Evolutionary conservation across 1,139 yeast genomes (phyloP), one percentile per base, ranked within the genome.

Genomic region (Sugiyamaella novakii): DNA sequence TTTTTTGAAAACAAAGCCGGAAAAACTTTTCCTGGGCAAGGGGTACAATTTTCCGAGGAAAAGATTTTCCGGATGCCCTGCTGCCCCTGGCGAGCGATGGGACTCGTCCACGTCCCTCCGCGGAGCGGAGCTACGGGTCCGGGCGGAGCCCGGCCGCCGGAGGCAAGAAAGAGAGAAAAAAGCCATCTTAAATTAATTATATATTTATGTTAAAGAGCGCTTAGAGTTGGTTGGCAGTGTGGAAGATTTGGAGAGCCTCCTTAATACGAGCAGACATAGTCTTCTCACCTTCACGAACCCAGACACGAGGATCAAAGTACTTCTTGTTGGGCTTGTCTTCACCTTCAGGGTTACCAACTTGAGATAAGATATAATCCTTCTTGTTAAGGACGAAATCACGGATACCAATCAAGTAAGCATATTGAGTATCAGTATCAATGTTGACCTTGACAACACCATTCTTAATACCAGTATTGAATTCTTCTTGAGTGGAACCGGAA

Each of bases 251-350:
- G 72, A 92, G 80, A 68, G 95, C 94, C 73, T 83, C 85, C 58
- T 84, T 62, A 68, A 94, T 80, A 83, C 97, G 87, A 62, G 74
- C 76, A 61, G 83, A 65, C 98, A 92, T 92, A 72, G 98, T 89
- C 91, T 89, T 88, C 81, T 92, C 99, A 81, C 98, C 98, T 77
- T 91, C 98, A 82, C 98, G 91, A 63, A 92, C 97, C 98, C 98
- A 92, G 75, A 91, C 98, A 84, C 99, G 92, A 78, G 99, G 99
- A 79, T 92, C 99, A 72, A 88, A 92, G 88, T 76, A 89, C 80
- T 91, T 91, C 89, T 91, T 91, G 69, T 71, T 70, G 79, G 98
- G 98, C 81, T 89, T 87, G 78, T 92, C 98, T 51, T 78, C 94
- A 73, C 98, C 98, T 25, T 92, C 97, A 76, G 99, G 98, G 94